A percentile compares a stretch with the other conserved stretches of the same genome.
Conservation (phyloP, 192 early-diverging fungal genomes). For the Backusella liffmaniae region DNA sequence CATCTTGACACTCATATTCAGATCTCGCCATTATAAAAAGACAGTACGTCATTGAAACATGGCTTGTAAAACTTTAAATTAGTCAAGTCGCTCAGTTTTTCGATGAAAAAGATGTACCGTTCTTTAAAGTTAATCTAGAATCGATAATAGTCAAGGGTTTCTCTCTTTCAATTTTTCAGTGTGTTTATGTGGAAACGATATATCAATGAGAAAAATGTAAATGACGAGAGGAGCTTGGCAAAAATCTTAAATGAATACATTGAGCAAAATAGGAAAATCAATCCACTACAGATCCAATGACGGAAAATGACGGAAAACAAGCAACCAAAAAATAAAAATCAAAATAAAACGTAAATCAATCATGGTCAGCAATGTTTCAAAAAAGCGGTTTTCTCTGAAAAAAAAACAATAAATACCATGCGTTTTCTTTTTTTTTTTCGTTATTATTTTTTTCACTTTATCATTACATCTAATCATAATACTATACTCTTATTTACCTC, state of each 20-base stretch:
- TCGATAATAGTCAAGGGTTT: neutral
- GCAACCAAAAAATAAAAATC: neutral
- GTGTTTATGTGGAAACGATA: neutral
- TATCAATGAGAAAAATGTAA: neutral
- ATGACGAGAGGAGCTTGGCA: neutral
- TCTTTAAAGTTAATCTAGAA: neutral
- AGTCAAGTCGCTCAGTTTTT: neutral
- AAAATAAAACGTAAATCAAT: neutral
- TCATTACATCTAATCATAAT: neutral
- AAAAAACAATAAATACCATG: neutral
- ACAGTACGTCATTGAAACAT: neutral
- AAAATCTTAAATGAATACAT: neutral
- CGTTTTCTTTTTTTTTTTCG: neutral
- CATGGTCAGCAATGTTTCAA: neutral
- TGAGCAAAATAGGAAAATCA: neutral
- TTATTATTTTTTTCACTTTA: neutral
- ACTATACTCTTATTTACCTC: neutral
- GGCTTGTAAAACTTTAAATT: neutral
- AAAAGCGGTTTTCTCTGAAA: neutral
- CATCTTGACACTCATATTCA: neutral
- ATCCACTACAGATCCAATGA: neutral
- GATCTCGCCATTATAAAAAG: neutral
- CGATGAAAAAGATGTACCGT: too few species aligned
- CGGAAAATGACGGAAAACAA: neutral
- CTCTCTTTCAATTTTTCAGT: too few species aligned